These are phyloP conservation scores for Suhomyces canberraensis DNA, from an alignment of 805 yeast genomes.

Conservation along the genomic window DNA sequence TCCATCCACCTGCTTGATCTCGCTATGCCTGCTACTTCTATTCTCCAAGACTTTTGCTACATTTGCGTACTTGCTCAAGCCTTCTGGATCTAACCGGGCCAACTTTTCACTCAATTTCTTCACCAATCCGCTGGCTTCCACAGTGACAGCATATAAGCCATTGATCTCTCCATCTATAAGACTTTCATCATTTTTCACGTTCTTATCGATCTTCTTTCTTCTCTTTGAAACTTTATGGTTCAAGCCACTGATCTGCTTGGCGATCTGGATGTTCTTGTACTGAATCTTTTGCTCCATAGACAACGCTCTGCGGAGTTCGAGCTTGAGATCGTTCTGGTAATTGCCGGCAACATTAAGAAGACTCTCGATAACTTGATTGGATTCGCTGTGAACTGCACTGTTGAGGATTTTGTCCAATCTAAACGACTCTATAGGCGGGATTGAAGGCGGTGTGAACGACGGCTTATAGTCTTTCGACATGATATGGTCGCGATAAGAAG, in stretches of 20 bases:
- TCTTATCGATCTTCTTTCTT: conserved; percentile 7
- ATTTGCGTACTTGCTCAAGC: neutral
- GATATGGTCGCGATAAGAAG: no score
- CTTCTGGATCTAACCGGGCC: neutral
- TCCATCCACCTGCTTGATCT: no score
- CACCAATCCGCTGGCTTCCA: conserved; percentile 13
- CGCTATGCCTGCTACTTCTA: no score
- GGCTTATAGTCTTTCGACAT: conserved; percentile 12
- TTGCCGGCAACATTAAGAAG: conserved; percentile 25
- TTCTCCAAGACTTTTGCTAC: no score
- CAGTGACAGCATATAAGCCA: conserved; percentile 4
- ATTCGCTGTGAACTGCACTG: conserved; percentile 22
- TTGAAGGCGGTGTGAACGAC: conserved; percentile 5
- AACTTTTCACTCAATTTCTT: neutral
- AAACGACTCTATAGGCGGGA: conserved; percentile 32
- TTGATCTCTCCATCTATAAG: conserved; percentile 7
- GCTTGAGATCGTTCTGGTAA: conserved; percentile 36
- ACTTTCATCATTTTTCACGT: conserved; percentile 1
- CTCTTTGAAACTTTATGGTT: conserved; percentile 14
- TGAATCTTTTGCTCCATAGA: conserved; percentile 40
- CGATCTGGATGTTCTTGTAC: conserved; percentile 35
- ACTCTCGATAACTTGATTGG: conserved; percentile 27
- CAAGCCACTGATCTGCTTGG: conserved; percentile 24
- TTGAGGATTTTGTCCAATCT: conserved; percentile 28
- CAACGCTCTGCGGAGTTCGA: conserved; percentile 31